phyloP scores from a whole-genome alignment of 176 grass and related monocot species.

The Cymbopogon citratus region DNA sequence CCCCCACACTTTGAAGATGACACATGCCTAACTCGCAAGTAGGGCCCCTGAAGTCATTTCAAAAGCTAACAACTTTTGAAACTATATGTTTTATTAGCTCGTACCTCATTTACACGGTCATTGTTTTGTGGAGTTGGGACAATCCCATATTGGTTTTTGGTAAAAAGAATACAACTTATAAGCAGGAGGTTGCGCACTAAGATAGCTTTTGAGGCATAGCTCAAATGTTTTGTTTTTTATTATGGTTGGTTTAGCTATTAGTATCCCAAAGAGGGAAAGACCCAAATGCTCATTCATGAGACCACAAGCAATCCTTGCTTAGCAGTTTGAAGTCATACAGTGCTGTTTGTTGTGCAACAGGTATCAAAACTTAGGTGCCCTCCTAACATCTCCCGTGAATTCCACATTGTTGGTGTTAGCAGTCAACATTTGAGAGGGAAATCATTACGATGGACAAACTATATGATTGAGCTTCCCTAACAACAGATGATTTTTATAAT shows the following conservation, averaged over 20 bases:
- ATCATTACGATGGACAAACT: background rate
- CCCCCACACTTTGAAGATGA: conserved; percentile 7
- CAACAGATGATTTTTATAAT: background rate
- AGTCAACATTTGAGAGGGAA: background rate
- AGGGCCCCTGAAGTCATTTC: background rate
- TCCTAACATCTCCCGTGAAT: background rate
- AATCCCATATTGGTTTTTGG: background rate
- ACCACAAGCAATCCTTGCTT: background rate
- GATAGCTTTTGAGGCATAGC: background rate
- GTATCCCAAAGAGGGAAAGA: background rate
- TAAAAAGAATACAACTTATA: background rate
- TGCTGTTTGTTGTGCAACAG: background rate
- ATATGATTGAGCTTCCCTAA: background rate
- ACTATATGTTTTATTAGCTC: background rate
- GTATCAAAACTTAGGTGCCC: background rate
- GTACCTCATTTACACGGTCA: background rate
- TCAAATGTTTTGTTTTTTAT: background rate
- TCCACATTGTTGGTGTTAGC: background rate
- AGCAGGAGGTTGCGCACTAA: background rate
- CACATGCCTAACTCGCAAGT: conserved; percentile 13
- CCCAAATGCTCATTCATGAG: background rate
- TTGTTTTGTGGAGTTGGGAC: background rate
- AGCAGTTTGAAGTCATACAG: background rate
- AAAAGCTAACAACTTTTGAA: conserved; percentile 11
- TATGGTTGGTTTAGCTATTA: background rate